Evolutionary conservation across 1,139 yeast species (phyloP), one percentile per base, ranked within the genome.

Genomic region (Geotrichum restrictum): DNA sequence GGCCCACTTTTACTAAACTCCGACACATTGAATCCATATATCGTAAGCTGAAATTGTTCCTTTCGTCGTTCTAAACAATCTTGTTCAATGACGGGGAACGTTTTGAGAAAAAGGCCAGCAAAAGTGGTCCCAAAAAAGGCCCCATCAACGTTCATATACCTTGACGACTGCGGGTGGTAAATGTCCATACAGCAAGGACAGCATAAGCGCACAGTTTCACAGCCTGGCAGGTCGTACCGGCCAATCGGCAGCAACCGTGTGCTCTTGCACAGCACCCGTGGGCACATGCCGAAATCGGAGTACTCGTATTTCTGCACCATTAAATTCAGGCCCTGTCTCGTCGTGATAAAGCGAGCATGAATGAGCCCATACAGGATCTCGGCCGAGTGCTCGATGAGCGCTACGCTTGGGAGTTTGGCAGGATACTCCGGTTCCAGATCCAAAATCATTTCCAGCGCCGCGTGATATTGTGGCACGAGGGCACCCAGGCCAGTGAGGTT

Each of bases 261-360:
- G n/a, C 93, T 89, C 58, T 88, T 89, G 69, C 99, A 93, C 64
- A 79, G 79, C 64, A 83, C 88, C 45, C 99, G 78, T 2, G 98
- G 96, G 68, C 99, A 93, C 2, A 82, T 77, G 0, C 99, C 98
- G 68, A 93, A 93, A 62, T 86, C 89, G 65, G 85, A 85, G 58
- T 84, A 78, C 63, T 89, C 96, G 69, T 86, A 93, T 67, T 93
- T 93, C 59, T 88, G 88, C n/a, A 95, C 96, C 98, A 93, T 91
- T 37, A 87, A 82, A 56, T 91, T 87, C 56, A 93, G 75, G 0
- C 99, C 99, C 43, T 84, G 93, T 62, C 93, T 87, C 6, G 96
- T 85, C 43, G 89, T 76, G 57, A 94, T 88, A 69, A 79, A 93
- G 55, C 99, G 75, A 6, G 97, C 96, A 69, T 93, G 99, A 52